Evolutionary conservation across 1,284 basidiomycete genomes (phyloP), one percentile per base, ranked within the genome.

Genomic region (Macrocybe sp.): DNA sequence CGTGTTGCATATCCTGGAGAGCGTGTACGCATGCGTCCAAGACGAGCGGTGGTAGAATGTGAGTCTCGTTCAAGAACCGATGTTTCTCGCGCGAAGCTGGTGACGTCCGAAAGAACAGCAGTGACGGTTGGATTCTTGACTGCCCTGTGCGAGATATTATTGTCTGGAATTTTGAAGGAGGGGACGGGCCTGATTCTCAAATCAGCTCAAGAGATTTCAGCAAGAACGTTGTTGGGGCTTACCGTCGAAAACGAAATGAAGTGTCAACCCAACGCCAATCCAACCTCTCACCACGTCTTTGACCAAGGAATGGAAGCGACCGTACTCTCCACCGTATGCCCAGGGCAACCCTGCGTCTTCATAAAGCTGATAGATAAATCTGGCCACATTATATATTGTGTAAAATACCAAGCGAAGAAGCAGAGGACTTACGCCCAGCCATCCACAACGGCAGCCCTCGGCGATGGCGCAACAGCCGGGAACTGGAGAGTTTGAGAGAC

Each of bases 171-270:
- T 95, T 95, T 45, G 87, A 68, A 6, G 73, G 67, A 1, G 91
- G 89, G 35, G 74, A 75, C 11, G 89, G 75, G 42, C 90, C 89
- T 93, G 46, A 16, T 32, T 33, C 36, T 36, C 47, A 41, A 22
- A 57, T 56, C 42, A 66, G 59, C 58, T 68, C 55, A 53, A 59
- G 52, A 52, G 63, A 54, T 46, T 42, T 39, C 29, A 57, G 50
- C 36, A 39, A 35, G 38, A 35, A 11, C 44, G 29, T 38, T 16
- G 38, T 37, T 43, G 31, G 10, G 37, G 68, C 81, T 52, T 55
- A 93, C 94, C 94, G 64, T 98, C 94, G 61, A 97, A 97, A 6
- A 97, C 92, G 59, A 97, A 92, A 48, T 85, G 78, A 1, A 93
- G 75, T 49, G 77, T 73, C 40, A 96, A 66, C 5, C 90, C 89